Conservation (phyloP, 306 rosid species). For the Gastrolobium villosum region DNA sequence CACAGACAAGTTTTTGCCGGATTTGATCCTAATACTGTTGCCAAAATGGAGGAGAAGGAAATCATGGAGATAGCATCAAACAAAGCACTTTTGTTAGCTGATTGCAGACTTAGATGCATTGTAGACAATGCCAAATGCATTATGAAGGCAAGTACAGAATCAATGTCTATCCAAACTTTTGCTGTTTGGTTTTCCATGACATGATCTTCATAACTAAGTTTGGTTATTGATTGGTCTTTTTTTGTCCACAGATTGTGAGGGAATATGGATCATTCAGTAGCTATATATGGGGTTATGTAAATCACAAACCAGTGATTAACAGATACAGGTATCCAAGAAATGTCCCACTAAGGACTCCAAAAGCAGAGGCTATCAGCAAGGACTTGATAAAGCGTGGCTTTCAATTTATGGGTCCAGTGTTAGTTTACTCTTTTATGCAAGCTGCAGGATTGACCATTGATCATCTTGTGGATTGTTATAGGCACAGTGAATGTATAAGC, state of each 20-base stretch:
- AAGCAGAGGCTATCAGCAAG: slow-evolving; percentile 88
- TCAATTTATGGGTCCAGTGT: slow-evolving; percentile 84
- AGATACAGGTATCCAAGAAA: slow-evolving; percentile 74
- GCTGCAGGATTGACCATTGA: slow-evolving; percentile 94
- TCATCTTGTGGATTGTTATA: slow-evolving; percentile 86
- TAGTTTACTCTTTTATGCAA: slow-evolving; percentile 94
- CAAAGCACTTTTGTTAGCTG: slow-evolving; percentile 69
- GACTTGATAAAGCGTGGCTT: slow-evolving; percentile 83
- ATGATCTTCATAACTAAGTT: slow-evolving; percentile 2
- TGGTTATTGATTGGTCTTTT: neutral
- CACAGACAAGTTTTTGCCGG: slow-evolving; percentile 81
- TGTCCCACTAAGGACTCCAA: slow-evolving; percentile 82
- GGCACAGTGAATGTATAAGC: slow-evolving; percentile 74
- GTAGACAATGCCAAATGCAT: slow-evolving; percentile 90
- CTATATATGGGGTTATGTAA: slow-evolving; percentile 90
- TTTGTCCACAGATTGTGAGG: slow-evolving; percentile 64
- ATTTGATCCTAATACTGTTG: slow-evolving; percentile 78
- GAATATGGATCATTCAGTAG: slow-evolving; percentile 90
- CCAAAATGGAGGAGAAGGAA: slow-evolving; percentile 91
- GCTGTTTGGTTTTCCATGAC: neutral
- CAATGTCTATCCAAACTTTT: neutral
- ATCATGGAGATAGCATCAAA: slow-evolving; percentile 77
- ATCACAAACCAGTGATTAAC: slow-evolving; percentile 82
- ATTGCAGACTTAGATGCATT: slow-evolving; percentile 87
- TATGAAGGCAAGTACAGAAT: slow-evolving; percentile 68